Base-by-base conservation (phyloP, 306 rosid species). In the Hippophae rhamnoides region DNA sequence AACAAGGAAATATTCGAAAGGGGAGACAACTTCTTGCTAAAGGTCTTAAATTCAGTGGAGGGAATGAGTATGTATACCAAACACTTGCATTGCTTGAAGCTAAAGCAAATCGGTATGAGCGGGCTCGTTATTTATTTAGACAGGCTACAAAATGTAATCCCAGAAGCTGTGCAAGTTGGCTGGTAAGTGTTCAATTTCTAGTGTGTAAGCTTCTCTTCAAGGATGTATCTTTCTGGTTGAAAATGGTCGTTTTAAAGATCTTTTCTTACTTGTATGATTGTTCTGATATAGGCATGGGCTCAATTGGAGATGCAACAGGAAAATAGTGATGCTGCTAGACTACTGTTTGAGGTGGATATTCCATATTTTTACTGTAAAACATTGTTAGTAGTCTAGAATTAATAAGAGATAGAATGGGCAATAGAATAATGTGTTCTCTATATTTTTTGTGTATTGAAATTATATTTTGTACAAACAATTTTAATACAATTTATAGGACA, bases 111-210 rank as follows among this genome's bases (percentile, higher is more conserved):
- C 84, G 98, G 54, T 71, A 68, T 60, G 87, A 85, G 72, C 92
- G 85, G 82, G 98, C 98, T 74, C 84, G 87, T 12, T 87, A 79
- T 72, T 72, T 87, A 51, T 87, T 92, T 73, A 80, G 69, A 70
- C 95, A 87, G 81, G 98, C 96, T 58, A 87, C 96, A 45, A 87
- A 75, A 65, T 85, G 83, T 68, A 92, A 92, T 75, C 86, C 96
- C 54, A 83, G 76, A 42, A 92, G 96, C 80, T 92, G 98, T 78
- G 98, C 96, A 54, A 81, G 98, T 73, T 92, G 98, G 98, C 96
- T 92, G 71, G 98, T 92, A 80, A 87, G 95, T 79, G 53, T 38
- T 78, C 59, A 41, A 62, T 66, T 43, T 65, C 57, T 38, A 47
- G 8, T 12, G 27, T 3, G 9, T 53, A n/a, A 12, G 41, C 41